These are phyloP conservation scores for Cryphonectria parasitica DNA, from an alignment of 2,329 filamentous ascomycete species.

Conservation along the genomic window DNA sequence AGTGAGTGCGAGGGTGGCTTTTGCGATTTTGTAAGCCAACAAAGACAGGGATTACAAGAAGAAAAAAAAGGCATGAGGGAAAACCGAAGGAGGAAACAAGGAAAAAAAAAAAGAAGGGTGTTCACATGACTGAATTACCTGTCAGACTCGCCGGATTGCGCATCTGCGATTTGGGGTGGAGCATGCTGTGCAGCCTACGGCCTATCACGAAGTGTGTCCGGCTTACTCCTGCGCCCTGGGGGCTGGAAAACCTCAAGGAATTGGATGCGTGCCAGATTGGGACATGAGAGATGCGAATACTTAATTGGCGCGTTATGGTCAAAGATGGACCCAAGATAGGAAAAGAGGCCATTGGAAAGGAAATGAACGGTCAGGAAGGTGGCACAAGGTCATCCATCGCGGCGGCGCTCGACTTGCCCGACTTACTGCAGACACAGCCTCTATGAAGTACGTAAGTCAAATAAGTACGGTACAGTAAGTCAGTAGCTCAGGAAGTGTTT, in stretches of 20 bases:
- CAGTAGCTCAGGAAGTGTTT: no score
- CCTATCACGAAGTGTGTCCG: not conserved
- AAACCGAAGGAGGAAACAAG: no score
- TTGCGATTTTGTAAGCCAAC: not conserved
- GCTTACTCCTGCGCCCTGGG: not conserved
- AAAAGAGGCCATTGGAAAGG: not conserved
- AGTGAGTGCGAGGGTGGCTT: not conserved
- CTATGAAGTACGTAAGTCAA: no score
- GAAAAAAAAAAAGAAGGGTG: not conserved
- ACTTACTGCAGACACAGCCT: no score
- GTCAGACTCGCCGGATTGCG: constrained; percentile 1
- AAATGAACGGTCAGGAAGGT: not conserved
- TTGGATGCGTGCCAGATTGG: not conserved
- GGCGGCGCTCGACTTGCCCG: no score
- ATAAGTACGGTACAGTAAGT: not conserved
- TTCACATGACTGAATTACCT: not conserved
- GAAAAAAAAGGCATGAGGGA: no score
- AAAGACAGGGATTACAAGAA: no score
- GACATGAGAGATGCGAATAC: not conserved
- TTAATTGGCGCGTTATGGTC: not conserved
- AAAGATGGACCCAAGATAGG: not conserved
- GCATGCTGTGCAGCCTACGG: not conserved
- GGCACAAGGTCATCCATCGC: no score
- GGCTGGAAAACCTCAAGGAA: not conserved
- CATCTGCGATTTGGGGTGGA: not conserved